Conservation (phyloP, 2,329 filamentous ascomycete genomes). For the Simplicillium aogashimaense region DNA sequence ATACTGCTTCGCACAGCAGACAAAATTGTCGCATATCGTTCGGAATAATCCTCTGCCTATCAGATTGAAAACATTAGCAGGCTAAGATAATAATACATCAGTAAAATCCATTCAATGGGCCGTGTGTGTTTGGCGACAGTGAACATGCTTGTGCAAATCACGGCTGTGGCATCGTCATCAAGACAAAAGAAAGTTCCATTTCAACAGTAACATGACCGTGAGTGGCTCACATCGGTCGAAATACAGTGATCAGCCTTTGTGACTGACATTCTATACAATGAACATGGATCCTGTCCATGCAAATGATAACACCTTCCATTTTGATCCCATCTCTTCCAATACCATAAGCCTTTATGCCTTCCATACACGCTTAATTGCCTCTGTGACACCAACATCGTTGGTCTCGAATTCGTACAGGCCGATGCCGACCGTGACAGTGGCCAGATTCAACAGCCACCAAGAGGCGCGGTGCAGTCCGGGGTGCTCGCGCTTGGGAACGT, state of each 20-base stretch:
- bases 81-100: too few species aligned
- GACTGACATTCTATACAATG: neutral
- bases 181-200: neutral
- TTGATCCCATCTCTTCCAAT: neutral
- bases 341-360: conserved; percentile 47
- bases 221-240: neutral
- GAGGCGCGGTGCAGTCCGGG: conserved; percentile 57
- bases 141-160: too few species aligned
- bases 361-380: conserved; percentile 84
- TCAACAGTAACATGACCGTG: neutral
- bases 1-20: neutral
- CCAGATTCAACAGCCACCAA: conserved; percentile 69
- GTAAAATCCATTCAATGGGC: too few species aligned
- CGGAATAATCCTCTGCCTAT: too few species aligned
- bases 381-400: conserved; percentile 90
- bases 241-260: neutral
- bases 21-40: too few species aligned
- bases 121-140: too few species aligned
- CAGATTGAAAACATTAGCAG: too few species aligned
- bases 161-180: too few species aligned
- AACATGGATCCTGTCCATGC: neutral
- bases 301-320: neutral
- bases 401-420: conserved; percentile 98
- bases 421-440: conserved; percentile 72
- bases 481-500: conserved; percentile 65